Base-by-base conservation (phyloP, 2,329 filamentous ascomycete genomes). In the Orbilia javanica region DNA sequence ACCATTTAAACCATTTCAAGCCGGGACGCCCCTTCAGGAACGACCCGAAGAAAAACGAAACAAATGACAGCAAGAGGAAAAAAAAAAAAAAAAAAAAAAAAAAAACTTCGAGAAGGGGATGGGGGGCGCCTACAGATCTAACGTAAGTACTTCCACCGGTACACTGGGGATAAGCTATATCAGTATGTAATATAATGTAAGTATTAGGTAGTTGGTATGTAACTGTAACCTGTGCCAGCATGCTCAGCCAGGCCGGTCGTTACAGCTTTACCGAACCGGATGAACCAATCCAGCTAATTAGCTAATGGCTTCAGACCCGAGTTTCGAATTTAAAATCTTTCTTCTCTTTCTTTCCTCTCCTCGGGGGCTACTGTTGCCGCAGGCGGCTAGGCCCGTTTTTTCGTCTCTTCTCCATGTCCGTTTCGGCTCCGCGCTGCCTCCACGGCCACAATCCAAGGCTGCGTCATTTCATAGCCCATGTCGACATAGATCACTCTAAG, bases 311-410 rank as follows among this genome's bases (percentile, higher is more conserved):
- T n/a, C n/a, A n/a, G n/a, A n/a, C 50, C 8, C 50, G 18, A 15
- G 50, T 53, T 53, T 53, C 50, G 50, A 53, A 53, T 53, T 15
- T n/a, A n/a, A n/a, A n/a, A n/a, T n/a, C n/a, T n/a, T n/a, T n/a
- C n/a, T n/a, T n/a, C n/a, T n/a, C n/a, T n/a, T n/a, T n/a, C n/a
- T n/a, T n/a, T n/a, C n/a, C n/a, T n/a, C n/a, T n/a, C n/a, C n/a
- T n/a, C n/a, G n/a, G n/a, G 31, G 52, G 52, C 31, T 57, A 11
- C 7, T 22, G 29, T 36, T 22, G n/a, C 52, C 52, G 20, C n/a
- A 57, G 52, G 22, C 29, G 29, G 52, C 31, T 57, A 57, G 52
- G 29, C 27, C 52, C 52, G 52, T 57, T 57, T 57, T 29, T 57
- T 22, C 7, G 3, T 44, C 8, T 18, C 39, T 44, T 36, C 4